Base-by-base conservation (phyloP, 2,329 filamentous ascomycete genomes). In the Fonsecaea pedrosoi region DNA sequence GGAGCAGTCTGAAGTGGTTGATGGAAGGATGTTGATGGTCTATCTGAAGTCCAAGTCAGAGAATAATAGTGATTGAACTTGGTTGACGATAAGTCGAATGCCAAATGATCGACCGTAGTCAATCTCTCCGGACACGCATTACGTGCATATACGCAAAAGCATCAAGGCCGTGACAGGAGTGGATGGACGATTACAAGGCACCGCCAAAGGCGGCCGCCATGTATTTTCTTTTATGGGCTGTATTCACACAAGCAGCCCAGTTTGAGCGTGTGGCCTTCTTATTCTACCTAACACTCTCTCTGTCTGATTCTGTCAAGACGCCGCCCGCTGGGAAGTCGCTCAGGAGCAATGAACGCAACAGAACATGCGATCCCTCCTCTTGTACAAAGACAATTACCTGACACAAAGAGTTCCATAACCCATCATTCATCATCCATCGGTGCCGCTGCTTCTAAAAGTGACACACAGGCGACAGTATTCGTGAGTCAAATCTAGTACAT, bases 401-500 rank as follows among this genome's bases (percentile, higher is more conserved):
- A 18, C 34, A 40, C 18, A 21, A 38, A 6, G 21, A 38, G 21
- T 42, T 3, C 21, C 45, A 42, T 42, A 40, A 25, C 45, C 53
- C 45, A 15, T 38, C 48, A 38, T 62, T 81, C 85, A 94, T 81
- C 85, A 94, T 74, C 90, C 91, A 74, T 97, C 94, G 32, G 91
- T 96, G 3, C 95, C 95, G 75, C 89, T 96, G 85, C 94, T 98
- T 74, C 93, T 88, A 82, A 99, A 99, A 0, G 92, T 93, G 21
- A 94, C 94, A 77, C 95, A 99, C 40, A 99, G 83, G 64, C 92
- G 92, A 21, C 94, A 95, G 77, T 99, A 99, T 77, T 97, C 92
- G 78, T 99, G 94, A 32, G 95, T 98, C 67, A 99, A 82, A 77
- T 98, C 94, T 62, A 98, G 85, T 45, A 99, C 94, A 67, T 91